A percentile compares a stretch with the other conserved stretches of the same genome.
phyloP scores from a whole-genome alignment of 192 early-diverging fungal genomes.

The Gaertneriomyces sp. region DNA sequence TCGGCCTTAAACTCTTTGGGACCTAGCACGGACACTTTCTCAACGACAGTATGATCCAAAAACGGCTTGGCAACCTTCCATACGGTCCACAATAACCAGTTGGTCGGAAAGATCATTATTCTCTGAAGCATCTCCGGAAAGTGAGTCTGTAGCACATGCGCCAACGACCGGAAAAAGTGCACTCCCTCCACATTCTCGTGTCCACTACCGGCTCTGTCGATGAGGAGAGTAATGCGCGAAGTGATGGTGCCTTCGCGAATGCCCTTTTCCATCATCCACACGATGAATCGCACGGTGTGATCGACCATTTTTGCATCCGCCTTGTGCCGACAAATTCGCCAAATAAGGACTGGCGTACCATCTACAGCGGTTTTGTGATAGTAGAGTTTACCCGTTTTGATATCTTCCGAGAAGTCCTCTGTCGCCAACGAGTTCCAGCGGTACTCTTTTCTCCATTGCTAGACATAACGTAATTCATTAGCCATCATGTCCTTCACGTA shows the following conservation, averaged over 20 bases:
- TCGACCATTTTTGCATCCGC: constrained; percentile 20
- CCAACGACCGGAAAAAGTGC: constrained; percentile 27
- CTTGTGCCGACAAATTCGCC: constrained; percentile 23
- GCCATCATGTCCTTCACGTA: not conserved
- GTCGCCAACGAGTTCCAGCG: constrained; percentile 5
- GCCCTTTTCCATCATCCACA: constrained; percentile 22
- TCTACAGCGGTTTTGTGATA: constrained; percentile 18
- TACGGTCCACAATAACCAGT: constrained; percentile 26
- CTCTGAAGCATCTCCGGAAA: constrained; percentile 30
- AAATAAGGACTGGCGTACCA: constrained; percentile 25
- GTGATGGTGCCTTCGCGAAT: constrained; percentile 26
- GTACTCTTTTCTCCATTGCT: constrained; percentile 31
- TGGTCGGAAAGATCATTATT: constrained; percentile 28
- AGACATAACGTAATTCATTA: not conserved
- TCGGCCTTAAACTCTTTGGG: constrained; percentile 18
- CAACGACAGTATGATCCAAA: constrained; percentile 22
- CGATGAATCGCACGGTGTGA: constrained; percentile 28
- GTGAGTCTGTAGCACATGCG: constrained; percentile 16
- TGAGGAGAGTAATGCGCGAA: constrained; percentile 15
- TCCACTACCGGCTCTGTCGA: constrained; percentile 1
- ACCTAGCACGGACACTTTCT: constrained; percentile 11
- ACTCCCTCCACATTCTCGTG: constrained; percentile 21
- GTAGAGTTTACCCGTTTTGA: constrained; percentile 27
- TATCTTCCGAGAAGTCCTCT: constrained; percentile 27
- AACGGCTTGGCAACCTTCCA: constrained; percentile 33